Base-by-base conservation (phyloP, 108 stramenopile genomes). In the Cyclotella sp. region DNA sequence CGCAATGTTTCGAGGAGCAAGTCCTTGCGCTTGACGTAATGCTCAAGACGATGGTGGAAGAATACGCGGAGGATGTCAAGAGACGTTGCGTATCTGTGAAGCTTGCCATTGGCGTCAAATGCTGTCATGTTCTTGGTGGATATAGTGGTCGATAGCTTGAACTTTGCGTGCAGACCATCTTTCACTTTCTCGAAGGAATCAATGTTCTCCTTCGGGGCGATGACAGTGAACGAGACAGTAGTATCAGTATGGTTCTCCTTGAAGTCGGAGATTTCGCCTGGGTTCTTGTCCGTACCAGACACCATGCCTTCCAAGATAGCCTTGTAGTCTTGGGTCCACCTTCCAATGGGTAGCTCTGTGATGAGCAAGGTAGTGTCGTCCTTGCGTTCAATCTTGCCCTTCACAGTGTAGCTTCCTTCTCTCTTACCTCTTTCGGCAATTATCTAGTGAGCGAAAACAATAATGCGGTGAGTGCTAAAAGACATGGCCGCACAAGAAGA, bases 321-420 rank as follows among this genome's bases (percentile, higher is more conserved):
- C 85, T 99, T 99, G 94, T 98, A 99, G 80, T 98, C 90, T 70
- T 98, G 97, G 0, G 98, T 99, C 98, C 97, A 99, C 53, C 75
- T 92, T n/a, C 86, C 70, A n/a, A 99, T 84, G 0, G 99, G 98
- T 22, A 99, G 84, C 89, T 99, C 99, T 9, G 90, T 85, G 74
- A 99, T 97, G 54, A 78, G 29, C 15, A 99, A 83, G 10, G 94
- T 96, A 8, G 84, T 84, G 16, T 95, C 97, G 76, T 93, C 84
- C 13, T 70, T 85, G 29, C 95, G 83, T 67, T 95, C 93, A 42
- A 95, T 95, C 63, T 78, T 91, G 26, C 97, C 97, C 30, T 54
- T 68, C 39, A 87, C 75, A 21, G 49, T 58, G 79, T 84, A 97
- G 22, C 77, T 78, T 34, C 78, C 87, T 39, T 82, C 85, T 34